A percentile compares a stretch with the other conserved stretches of the same genome.
Evolutionary conservation across 2,329 filamentous ascomycete genomes (phyloP).

Genomic region (Macrophomina phaseolina): DNA sequence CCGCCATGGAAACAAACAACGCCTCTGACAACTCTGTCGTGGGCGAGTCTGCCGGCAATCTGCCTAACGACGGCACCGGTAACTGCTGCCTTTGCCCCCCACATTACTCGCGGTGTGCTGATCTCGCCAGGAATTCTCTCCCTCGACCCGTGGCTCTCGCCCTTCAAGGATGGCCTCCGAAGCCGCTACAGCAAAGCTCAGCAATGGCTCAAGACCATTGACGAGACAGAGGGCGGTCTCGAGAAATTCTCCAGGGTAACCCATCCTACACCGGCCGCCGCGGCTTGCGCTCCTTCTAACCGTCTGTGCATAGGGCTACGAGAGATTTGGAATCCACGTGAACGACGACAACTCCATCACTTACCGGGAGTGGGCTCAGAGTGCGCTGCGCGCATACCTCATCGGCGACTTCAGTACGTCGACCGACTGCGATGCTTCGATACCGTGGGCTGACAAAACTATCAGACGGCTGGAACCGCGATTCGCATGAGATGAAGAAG

Average conservation of each 20-base stretch:
- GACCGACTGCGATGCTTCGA: background rate
- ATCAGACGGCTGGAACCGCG: conserved; percentile 79
- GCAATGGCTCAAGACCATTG: conserved; percentile 83
- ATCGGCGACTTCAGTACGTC: conserved; percentile 90
- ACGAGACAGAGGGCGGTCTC: conserved; percentile 83
- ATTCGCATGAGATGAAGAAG: conserved; percentile 85
- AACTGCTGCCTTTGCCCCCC: conserved; percentile 34
- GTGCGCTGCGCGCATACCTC: conserved; percentile 81
- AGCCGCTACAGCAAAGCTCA: conserved; percentile 79
- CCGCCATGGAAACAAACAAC: conserved; percentile 44
- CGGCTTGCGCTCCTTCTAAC: background rate
- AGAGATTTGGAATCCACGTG: conserved; percentile 86
- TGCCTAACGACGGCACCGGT: conserved; percentile 77
- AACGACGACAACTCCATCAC: conserved; percentile 80
- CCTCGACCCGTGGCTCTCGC: conserved; percentile 87
- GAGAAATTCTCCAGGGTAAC: conserved; percentile 85
- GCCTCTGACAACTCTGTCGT: conserved; percentile 52
- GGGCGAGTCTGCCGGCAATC: conserved; percentile 54
- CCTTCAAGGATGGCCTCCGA: conserved; percentile 79
- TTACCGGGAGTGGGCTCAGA: conserved; percentile 97
- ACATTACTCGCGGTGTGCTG: conserved; percentile 30
- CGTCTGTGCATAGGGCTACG: conserved; percentile 68
- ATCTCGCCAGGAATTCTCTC: conserved; percentile 74
- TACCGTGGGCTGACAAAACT: conserved; percentile 17
- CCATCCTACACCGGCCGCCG: conserved; percentile 1